Base-by-base conservation (phyloP, 164 flowering plant species). In the Vitis rotundifolia region DNA sequence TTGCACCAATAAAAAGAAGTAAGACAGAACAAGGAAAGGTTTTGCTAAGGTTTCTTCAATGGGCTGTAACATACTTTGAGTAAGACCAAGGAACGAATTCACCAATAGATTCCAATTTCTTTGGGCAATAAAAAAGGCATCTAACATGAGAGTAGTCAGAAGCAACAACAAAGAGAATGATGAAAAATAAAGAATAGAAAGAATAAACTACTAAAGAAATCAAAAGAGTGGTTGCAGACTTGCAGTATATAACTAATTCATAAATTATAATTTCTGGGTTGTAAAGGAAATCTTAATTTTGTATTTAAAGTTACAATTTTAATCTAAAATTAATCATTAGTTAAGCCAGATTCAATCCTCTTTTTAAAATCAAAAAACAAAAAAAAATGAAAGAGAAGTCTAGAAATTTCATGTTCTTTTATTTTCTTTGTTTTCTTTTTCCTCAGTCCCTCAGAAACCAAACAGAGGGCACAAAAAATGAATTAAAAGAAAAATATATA, bases 31-130 rank as follows among this genome's bases (percentile, higher is more conserved):
- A 57, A 51, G 44, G 29, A 55, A 66, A 70, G 55, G 66, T 16
- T 49, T 62, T 22, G 31, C 44, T 53, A 51, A 60, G 68, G 58
- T 66, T 73, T 70, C 76, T 65, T 70, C 69, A 47, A 63, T 13
- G 11, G 19, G 52, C 62, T 15, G 61, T 54, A 67, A 68, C 31
- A 56, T 44, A 16, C 49, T 19, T 69, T 64, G 60, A 52, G 11
- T 31, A 60, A 61, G 54, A 18, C 53, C 22, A n/a, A 9, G 44
- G 53, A 63, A 18, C 14, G 1, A 64, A 49, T 26, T 18, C 64
- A 68, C 13, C 19, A 7, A 28, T 59, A 18, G 50, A 59, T 59
- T 7, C 62, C 71, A 49, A 28, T 44, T 29, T 61, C 55, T 61
- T 14, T 5, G 16, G 31, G 49, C 44, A 13, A 49, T 29, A 54